Conservation (phyloP, 768 basidiomycete species). For the Boletus subparvulus region DNA sequence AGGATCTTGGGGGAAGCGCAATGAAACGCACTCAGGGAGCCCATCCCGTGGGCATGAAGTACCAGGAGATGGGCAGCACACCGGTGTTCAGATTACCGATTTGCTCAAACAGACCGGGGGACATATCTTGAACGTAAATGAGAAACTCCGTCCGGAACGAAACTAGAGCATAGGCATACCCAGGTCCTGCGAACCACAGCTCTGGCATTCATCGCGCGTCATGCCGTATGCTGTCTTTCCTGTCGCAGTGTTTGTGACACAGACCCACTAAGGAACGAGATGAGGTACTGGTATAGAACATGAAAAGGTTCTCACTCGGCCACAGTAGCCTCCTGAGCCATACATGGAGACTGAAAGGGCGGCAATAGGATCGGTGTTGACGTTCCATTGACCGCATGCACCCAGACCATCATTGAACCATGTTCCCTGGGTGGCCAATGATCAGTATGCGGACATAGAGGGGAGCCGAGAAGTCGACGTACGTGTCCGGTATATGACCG, state of each 20-base stretch:
- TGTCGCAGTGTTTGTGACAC: constrained; percentile 55
- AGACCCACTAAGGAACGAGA: constrained; percentile 44
- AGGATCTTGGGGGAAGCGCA: too few species aligned
- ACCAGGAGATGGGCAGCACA: constrained; percentile 52
- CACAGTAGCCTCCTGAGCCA: constrained; percentile 54
- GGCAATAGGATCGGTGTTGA: constrained; percentile 50
- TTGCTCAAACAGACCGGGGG: constrained; percentile 55
- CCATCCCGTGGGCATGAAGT: constrained; percentile 52
- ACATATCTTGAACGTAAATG: constrained; percentile 51
- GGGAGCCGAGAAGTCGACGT: constrained; percentile 18
- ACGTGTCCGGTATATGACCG: constrained; percentile 55
- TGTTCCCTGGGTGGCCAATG: constrained; percentile 47
- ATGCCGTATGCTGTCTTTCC: constrained; percentile 48
- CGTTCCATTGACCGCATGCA: constrained; percentile 59
- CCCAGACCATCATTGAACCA: constrained; percentile 59
- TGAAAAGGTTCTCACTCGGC: constrained; percentile 44
- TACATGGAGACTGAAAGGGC: constrained; percentile 58
- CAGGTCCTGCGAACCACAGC: constrained; percentile 50
- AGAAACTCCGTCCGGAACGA: not conserved
- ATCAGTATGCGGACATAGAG: not conserved
- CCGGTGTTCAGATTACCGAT: constrained; percentile 48
- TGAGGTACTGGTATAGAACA: constrained; percentile 1
- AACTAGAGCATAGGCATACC: constrained; percentile 42
- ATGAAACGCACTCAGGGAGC: constrained; percentile 20
- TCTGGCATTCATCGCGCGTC: constrained; percentile 57